Base-by-base conservation (phyloP, 208 protist species). In the Crithidia mellificae region DNA sequence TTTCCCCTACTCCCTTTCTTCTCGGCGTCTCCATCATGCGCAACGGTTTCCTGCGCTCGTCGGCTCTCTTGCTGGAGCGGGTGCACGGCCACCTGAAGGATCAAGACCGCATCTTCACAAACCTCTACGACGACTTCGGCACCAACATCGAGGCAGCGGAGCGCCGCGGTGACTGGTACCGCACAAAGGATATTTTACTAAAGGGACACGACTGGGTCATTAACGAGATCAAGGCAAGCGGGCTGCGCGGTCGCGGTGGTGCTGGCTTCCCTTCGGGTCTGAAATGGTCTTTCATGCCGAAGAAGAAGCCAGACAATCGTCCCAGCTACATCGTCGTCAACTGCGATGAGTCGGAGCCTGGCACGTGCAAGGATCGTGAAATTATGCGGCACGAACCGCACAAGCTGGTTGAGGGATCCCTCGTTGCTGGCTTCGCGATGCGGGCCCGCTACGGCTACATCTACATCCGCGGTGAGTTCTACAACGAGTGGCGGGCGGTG, bases 301-400 rank as follows among this genome's bases (percentile, higher is more conserved):
- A 99, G 83, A 84, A 87, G 44, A 96, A 95, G 56, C 88, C 81
- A 7, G 88, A 96, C 51, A 83, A 82, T 38, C 81, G 97, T 6
- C 98, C 98, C 15, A 97, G 96, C 77, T 99, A 99, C 79, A 77
- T 99, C 8, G 98, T 99, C 6, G 91, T 99, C 22, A 99, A 99
- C 83, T 98, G 98, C 30, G 98, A 99, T 89, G 98, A 99, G 73
- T 98, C 96, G 24, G 98, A 99, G 84, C 98, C 98, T 0, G 98
- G 98, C 39, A 99, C 98, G n/a, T 99, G 98, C 86, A 99, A 99
- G 77, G 98, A 99, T 69, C 83, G 98, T 22, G 98, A 99, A 77
- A 99, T 99, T 69, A 99, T 99, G 90, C 92, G 98, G 54, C 91
- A 99, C 59, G 98, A 99, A 67, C 98, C 98, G 52, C 98, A 99